Evolutionary conservation across 345 rosid genomes (phyloP).

Genomic region (Rubroshorea leprosula): DNA sequence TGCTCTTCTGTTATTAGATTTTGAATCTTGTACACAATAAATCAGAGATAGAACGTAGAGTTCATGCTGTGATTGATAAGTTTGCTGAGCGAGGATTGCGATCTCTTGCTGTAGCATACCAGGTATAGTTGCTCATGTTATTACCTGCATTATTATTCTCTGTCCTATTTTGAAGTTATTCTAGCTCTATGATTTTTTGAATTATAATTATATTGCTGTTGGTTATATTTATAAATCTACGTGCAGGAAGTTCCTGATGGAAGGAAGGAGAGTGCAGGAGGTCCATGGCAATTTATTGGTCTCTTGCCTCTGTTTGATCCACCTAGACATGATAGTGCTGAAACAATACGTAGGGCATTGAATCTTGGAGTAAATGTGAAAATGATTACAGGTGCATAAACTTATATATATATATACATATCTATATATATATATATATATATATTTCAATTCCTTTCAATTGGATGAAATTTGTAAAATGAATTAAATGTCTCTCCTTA

Average conservation of each 20-base stretch:
- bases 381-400: constrained; percentile 48
- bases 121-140: constrained; percentile 24
- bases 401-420: not conserved
- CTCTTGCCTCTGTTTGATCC: constrained; percentile 66
- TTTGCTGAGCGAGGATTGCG: constrained; percentile 56
- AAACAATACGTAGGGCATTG: constrained; percentile 50
- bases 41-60: constrained; percentile 53
- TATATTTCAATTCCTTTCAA: not conserved
- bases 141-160: not conserved
- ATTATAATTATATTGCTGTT: not conserved
- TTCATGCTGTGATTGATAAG: constrained; percentile 50
- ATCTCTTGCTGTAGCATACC: constrained; percentile 62
- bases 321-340: constrained; percentile 63
- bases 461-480: not conserved
- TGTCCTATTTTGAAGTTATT: not conserved
- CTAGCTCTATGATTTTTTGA: not conserved
- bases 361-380: constrained; percentile 67
- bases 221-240: constrained; percentile 8
- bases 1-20: constrained; percentile 29
- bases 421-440: too few relatives aligned
- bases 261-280: constrained; percentile 52
- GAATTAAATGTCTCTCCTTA: not conserved
- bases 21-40: constrained; percentile 47
- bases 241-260: constrained; percentile 62
- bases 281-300: constrained; percentile 58